Percentiles rank a stretch among this genome's conserved stretches.
Evolutionary conservation across 2,329 filamentous ascomycete genomes (phyloP).

Genomic region (Grosmannia serpens): DNA sequence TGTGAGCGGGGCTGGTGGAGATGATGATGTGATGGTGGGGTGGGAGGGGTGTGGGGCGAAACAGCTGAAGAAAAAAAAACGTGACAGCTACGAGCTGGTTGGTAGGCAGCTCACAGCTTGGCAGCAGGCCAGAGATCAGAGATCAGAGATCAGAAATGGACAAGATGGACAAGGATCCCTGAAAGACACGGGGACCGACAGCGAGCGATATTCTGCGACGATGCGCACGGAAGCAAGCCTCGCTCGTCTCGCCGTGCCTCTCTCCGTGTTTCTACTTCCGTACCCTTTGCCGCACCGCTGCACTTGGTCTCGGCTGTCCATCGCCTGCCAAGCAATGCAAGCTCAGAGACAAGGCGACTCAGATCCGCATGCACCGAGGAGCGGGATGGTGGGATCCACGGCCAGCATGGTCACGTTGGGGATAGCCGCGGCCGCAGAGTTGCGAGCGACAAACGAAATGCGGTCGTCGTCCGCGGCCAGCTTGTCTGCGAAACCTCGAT

Average conservation of each 20-base stretch:
- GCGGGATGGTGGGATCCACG: not conserved
- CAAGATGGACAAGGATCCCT: too few species aligned
- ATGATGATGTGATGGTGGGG: conserved; percentile 4
- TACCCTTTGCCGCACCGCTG: too few species aligned
- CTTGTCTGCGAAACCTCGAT: not conserved
- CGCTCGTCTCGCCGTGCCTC: not conserved
- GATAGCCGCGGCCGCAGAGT: too few species aligned
- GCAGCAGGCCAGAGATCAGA: not conserved
- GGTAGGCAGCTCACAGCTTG: too few species aligned
- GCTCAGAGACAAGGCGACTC: not conserved
- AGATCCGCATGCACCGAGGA: not conserved
- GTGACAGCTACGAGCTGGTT: not conserved
- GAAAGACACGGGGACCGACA: not conserved
- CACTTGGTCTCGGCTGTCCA: not conserved
- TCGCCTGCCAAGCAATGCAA: not conserved
- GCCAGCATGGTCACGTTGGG: not conserved
- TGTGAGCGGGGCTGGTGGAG: not conserved
- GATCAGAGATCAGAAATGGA: too few species aligned
- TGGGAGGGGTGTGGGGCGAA: not conserved
- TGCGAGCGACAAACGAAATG: too few species aligned
- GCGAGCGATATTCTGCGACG: not conserved
- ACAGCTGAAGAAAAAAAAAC: conserved; percentile 2
- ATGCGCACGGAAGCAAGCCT: too few species aligned
- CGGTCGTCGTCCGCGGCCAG: too few species aligned
- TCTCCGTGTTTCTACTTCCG: too few species aligned